Base-by-base conservation (phyloP, 2,329 filamentous ascomycete genomes). In the Talaromyces rugulosus region DNA sequence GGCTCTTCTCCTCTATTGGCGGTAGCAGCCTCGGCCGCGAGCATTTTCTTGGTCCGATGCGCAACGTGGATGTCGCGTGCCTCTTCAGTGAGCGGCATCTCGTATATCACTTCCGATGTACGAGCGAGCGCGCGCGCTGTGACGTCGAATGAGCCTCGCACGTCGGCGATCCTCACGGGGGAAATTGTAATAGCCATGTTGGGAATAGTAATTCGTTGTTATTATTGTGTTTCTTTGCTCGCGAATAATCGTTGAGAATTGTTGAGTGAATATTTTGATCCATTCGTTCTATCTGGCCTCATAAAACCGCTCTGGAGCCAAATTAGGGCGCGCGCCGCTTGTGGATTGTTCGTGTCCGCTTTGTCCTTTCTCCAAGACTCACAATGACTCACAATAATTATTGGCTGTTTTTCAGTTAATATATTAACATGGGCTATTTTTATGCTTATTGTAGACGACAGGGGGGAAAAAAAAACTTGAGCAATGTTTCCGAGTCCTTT, bases 161-260 rank as follows among this genome's bases (percentile, higher is more conserved):
- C 30, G 18, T 62, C 61, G 33, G 42, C 23, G 23, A n/a, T 6
- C 18, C 34, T 50, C 4, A 34, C 31, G 3, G 61, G 56, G 23
- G 56, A 55, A 12, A 62, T 62, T 5, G n/a, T 59, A 47, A 62
- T 56, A n/a, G 40, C 9, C 61, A 62, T 62, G 9, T 31, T 56
- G 28, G 18, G 18, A 27, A 27, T 7, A 1, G 44, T 12, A 8
- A 47, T 23, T 1, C 23, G 8, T 47, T 9, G 23, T 8, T 23
- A 27, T 36, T 36, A 12, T 36, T 12, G 33, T 14, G 16, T 40
- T 40, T 40, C n/a, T 1, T n/a, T 6, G 12, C 4, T 14, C 23
- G 44, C 44, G 44, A 47, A 47, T 27, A 27, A 47, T 47, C 9
- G 18, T 47, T 12, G 44, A 18, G n/a, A 4, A 47, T 12, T 11